Evolutionary conservation across 441 rosid species (phyloP), one percentile per base, ranked within the genome.

Genomic region (Capsella rubella): DNA sequence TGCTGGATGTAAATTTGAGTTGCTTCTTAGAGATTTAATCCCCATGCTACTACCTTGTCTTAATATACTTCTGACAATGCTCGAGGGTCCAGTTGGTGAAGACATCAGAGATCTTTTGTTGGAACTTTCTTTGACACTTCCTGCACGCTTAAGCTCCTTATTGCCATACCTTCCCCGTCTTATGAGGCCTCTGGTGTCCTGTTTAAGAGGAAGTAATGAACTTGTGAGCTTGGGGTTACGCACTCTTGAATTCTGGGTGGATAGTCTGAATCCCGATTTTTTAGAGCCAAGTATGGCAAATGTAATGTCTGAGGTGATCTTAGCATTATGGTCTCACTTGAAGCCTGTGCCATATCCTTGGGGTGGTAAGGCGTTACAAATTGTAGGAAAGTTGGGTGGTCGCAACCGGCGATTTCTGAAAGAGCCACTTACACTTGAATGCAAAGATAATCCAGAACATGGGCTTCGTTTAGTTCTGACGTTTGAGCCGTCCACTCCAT

Each of bases 161-260:
- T 85, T 96, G 75, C 99, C 99, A 46, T 80, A 82, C 84, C 95
- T 96, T 78, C 90, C 96, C 60, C 97, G 95, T 64, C 90, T 96
- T 43, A 93, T 93, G 98, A 90, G 79, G 82, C 97, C 99, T 83
- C 97, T 96, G 82, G 92, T 96, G 54, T 73, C 86, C 73, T 93
- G 98, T 85, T 89, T 93, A 51, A 90, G 89, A 73, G 97, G 97
- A 81, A 89, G 82, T 78, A 90, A 91, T 87, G 99, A 93, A 60
- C 89, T 96, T 70, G 96, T 96, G 71, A 84, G 88, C 83, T 78
- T 93, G 71, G 96, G 97, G 80, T 80, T 96, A 80, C 90, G 96
- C 79, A 93, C 98, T 54, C 94, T 96, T 57, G 99, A 96, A 80
- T 96, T 96, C 82, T 96, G 99, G 99, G 97, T 96, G 15, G 99